phyloP scores from a whole-genome alignment of 208 protist genomes.

The Leishmania amazonensis region DNA sequence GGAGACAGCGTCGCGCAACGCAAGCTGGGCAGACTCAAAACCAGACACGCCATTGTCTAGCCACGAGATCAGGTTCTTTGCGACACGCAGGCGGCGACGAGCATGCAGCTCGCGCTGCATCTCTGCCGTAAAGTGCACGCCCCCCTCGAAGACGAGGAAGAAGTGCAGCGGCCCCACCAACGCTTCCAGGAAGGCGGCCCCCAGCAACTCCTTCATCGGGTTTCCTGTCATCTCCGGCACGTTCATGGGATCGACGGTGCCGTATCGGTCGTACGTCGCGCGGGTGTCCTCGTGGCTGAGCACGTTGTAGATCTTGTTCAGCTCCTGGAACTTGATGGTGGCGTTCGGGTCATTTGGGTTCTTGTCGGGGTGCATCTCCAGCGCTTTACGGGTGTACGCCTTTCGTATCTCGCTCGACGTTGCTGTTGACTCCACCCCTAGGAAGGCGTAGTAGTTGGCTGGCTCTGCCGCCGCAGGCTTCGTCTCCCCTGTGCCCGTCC shows the following conservation, averaged over 20 bases:
- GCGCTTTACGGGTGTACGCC: conserved; percentile 58
- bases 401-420: conserved; percentile 50
- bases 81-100: conserved; percentile 50
- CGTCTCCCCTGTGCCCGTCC: neutral
- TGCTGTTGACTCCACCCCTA: conserved; percentile 51
- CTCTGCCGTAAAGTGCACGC: conserved; percentile 28
- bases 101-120: conserved; percentile 34
- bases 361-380: conserved; percentile 79
- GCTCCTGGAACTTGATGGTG: conserved; percentile 49
- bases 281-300: conserved; percentile 57
- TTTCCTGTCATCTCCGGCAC: conserved; percentile 23
- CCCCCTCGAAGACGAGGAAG: conserved; percentile 32
- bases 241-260: conserved; percentile 19
- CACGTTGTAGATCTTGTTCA: conserved; percentile 71
- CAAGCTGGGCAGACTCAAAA: conserved; percentile 20
- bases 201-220: conserved; percentile 50
- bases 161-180: conserved; percentile 49
- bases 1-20: conserved; percentile 52
- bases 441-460: conserved; percentile 51
- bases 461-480: neutral
- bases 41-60: conserved; percentile 30
- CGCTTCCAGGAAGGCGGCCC: conserved; percentile 43
- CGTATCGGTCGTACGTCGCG: conserved; percentile 56
- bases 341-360: conserved; percentile 54
- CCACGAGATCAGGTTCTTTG: conserved; percentile 43